Conservation (phyloP, 805 yeast genomes). For the Blastobotrys chiropterorum region DNA sequence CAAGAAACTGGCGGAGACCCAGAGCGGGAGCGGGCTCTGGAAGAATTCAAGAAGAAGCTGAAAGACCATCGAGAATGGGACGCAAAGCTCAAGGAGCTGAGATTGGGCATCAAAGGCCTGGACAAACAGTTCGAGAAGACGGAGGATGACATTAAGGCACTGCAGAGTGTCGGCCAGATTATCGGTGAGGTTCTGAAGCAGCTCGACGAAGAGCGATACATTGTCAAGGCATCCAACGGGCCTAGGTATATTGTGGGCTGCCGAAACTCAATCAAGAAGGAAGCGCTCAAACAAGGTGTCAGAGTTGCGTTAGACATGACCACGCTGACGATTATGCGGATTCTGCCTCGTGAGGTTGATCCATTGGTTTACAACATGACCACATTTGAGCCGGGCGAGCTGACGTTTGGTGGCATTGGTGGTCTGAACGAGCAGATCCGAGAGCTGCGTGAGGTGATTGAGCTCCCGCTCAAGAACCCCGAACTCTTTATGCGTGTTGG, state of each 20-base stretch:
- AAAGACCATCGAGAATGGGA: conserved; percentile 94
- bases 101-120: conserved; percentile 75
- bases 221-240: conserved; percentile 94
- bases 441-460: conserved; percentile 95
- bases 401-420: conserved; percentile 91
- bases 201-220: conserved; percentile 85
- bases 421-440: conserved; percentile 93
- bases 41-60: conserved; percentile 74
- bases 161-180: conserved; percentile 95
- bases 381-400: conserved; percentile 94
- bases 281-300: conserved; percentile 81
- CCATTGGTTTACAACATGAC: conserved; percentile 98
- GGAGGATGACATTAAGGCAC: conserved; percentile 93
- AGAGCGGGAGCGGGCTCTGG: conserved; percentile 72
- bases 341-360: conserved; percentile 95
- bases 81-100: conserved; percentile 75
- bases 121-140: conserved; percentile 86
- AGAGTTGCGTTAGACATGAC: conserved; percentile 97
- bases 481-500: conserved; percentile 94
- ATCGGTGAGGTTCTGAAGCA: conserved; percentile 96
- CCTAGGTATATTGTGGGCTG: conserved; percentile 98
- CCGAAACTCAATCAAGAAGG: conserved; percentile 83
- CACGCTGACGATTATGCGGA: conserved; percentile 94
- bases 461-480: conserved; percentile 93
- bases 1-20: conserved; percentile 51